Conservation (phyloP, 129 eudicot species). For the Ambrosia artemisiifolia region DNA sequence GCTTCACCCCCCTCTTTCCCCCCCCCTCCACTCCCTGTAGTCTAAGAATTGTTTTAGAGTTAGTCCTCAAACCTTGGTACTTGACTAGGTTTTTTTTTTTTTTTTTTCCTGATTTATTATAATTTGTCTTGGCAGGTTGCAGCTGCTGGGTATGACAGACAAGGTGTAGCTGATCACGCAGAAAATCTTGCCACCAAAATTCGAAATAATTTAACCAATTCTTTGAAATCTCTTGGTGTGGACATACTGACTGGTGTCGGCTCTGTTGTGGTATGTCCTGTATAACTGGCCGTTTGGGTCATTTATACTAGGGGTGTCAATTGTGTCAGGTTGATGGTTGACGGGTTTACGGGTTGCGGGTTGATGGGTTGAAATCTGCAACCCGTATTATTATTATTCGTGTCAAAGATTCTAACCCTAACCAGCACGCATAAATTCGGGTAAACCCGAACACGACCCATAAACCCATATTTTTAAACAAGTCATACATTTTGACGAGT, state of each 20-base stretch:
- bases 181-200: slow-evolving; percentile 91
- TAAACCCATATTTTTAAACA: too few species aligned
- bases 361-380: too few species aligned
- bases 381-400: too few species aligned
- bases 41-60: neutral
- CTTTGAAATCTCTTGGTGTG: slow-evolving; percentile 94
- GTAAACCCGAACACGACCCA: too few species aligned
- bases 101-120: neutral
- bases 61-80: neutral
- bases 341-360: too few species aligned
- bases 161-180: slow-evolving; percentile 94
- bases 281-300: slow-evolving; percentile 13
- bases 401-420: too few species aligned
- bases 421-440: too few species aligned
- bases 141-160: slow-evolving; percentile 98
- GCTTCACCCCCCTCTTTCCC: too few species aligned
- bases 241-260: slow-evolving; percentile 96
- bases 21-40: too few species aligned
- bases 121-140: slow-evolving; percentile 57
- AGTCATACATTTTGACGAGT: too few species aligned
- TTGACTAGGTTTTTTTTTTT: neutral
- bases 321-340: too few species aligned
- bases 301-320: too few species aligned
- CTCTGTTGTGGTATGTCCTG: slow-evolving; percentile 65
- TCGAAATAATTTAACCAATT: slow-evolving; percentile 77